These are phyloP conservation scores for Debaryomyces maramus DNA, from an alignment of 805 yeast genomes.

Conservation along the genomic window DNA sequence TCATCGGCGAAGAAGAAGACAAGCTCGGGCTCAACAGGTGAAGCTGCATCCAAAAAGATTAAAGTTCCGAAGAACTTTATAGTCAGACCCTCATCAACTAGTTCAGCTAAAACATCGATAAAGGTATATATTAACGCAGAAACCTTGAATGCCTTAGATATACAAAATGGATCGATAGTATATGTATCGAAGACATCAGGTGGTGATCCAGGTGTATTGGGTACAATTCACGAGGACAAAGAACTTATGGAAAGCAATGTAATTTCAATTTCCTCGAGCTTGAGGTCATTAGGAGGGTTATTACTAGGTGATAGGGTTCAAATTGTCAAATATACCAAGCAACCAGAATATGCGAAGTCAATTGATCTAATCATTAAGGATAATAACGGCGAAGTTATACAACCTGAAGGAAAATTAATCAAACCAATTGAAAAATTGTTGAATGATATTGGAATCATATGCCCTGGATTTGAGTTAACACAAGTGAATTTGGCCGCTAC, in stretches of 20 bases:
- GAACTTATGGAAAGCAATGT: conserved; percentile 29
- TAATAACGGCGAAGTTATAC: conserved; percentile 5
- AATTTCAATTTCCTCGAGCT: conserved; percentile 23
- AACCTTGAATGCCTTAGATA: conserved; percentile 47
- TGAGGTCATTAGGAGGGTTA: conserved; percentile 36
- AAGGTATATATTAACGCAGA: conserved; percentile 44
- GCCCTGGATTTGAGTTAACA: conserved; percentile 51
- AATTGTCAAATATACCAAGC: conserved; percentile 45
- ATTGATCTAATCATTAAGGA: conserved; percentile 13
- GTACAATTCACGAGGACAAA: conserved; percentile 38
- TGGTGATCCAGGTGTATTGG: conserved; percentile 46
- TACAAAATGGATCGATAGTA: conserved; percentile 47
- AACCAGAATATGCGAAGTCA: conserved; percentile 43
- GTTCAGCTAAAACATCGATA: conserved; percentile 29
- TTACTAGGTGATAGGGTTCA: conserved; percentile 50
- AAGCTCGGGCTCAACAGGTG: conserved; percentile 16
- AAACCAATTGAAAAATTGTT: conserved; percentile 41
- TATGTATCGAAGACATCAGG: conserved; percentile 44
- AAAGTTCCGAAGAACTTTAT: conserved; percentile 43
- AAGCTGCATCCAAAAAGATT: conserved; percentile 28
- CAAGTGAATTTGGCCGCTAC: conserved; percentile 17
- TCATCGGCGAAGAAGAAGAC: conserved; percentile 20
- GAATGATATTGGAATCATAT: conserved; percentile 57
- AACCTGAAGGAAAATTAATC: conserved; percentile 11
- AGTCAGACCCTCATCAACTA: conserved; percentile 33